Evolutionary conservation across 495 filamentous ascomycete species (phyloP), one percentile per base, ranked within the genome.

Genomic region (Aspergillus diversus): DNA sequence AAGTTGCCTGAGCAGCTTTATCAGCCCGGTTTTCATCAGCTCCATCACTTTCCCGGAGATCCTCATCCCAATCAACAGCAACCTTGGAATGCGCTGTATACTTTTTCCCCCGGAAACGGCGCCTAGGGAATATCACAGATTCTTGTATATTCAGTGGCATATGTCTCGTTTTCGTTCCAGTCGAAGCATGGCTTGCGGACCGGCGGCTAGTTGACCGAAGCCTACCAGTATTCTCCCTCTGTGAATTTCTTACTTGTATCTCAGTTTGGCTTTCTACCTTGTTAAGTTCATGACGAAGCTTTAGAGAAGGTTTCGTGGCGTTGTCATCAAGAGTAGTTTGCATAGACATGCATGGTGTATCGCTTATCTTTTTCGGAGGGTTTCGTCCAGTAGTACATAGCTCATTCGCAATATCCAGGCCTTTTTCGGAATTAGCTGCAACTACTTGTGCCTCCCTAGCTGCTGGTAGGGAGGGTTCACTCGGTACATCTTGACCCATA

Each of bases 31-130:
- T 3, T 15, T 49, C 53, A 33, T 67, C 35, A 32, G 70, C 68
- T 5, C 66, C 68, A 15, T 72, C 67, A 48, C 69, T 76, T 13
- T 68, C 68, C n/a, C 72, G 66, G 16, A 77, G 57, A 33, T 72
- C 74, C 61, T 79, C 72, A 58, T 73, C 71, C 75, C 71, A 74
- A 35, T 76, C 73, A 8, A 79, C 71, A 16, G 61, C 59, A 1
- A 53, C 51, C 46, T 66, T 68, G n/a, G 63, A 62, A 17, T 33
- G 21, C 4, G 47, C 33, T 42, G 60, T 63, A 52, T 63, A 65
- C 15, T 61, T 52, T 33, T 69, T 69, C 13, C 47, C 55, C 17
- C 21, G 55, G 5, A 48, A 1, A 7, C 57, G 57, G 13, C 33
- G 57, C 27, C 16, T 37, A 6, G 59, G 50, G 17, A 63, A 61